Percentiles rank a stretch among this genome's conserved stretches.
These are phyloP conservation scores for Phlyctochytrium arcticum DNA, from an alignment of 192 early-diverging fungal genomes.

Conservation along the genomic window DNA sequence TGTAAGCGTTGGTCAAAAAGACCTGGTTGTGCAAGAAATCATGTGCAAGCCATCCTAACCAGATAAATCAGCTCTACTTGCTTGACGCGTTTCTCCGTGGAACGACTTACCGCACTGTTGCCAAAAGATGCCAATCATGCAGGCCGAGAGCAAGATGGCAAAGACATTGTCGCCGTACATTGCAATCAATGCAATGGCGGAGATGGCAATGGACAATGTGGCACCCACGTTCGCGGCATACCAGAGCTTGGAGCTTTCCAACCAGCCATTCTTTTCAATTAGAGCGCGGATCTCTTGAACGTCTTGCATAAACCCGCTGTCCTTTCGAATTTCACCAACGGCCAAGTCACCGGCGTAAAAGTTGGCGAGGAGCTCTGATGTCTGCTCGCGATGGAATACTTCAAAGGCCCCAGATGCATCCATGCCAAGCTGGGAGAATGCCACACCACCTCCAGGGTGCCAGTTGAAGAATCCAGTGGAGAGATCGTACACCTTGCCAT, in stretches of 20 bases:
- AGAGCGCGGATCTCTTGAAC: constrained; percentile 54
- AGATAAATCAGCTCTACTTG: neutral
- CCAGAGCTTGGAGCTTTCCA: constrained; percentile 65
- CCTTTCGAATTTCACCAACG: constrained; percentile 40
- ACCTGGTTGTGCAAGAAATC: constrained; percentile 81
- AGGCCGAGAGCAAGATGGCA: constrained; percentile 51
- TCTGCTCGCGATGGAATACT: constrained; percentile 67
- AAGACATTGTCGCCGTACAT: constrained; percentile 49
- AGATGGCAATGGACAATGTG: constrained; percentile 48
- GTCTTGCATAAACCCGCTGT: constrained; percentile 42
- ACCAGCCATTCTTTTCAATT: constrained; percentile 54
- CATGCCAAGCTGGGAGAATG: constrained; percentile 68
- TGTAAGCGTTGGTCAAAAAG: constrained; percentile 61
- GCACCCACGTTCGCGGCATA: constrained; percentile 58
- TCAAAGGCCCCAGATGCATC: constrained; percentile 68
- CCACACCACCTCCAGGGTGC: constrained; percentile 76
- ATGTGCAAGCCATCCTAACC: constrained; percentile 80
- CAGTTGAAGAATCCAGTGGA: constrained; percentile 63
- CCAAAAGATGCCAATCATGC: constrained; percentile 68
- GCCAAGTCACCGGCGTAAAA: constrained; percentile 71
- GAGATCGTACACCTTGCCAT: constrained; percentile 78
- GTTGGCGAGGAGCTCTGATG: constrained; percentile 64
- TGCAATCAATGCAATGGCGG: constrained; percentile 48
- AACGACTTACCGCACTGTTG: constrained; percentile 71
- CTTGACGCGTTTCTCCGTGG: too few relatives aligned